phyloP scores from a whole-genome alignment of 345 rosid species.

The Acer saccharum region DNA sequence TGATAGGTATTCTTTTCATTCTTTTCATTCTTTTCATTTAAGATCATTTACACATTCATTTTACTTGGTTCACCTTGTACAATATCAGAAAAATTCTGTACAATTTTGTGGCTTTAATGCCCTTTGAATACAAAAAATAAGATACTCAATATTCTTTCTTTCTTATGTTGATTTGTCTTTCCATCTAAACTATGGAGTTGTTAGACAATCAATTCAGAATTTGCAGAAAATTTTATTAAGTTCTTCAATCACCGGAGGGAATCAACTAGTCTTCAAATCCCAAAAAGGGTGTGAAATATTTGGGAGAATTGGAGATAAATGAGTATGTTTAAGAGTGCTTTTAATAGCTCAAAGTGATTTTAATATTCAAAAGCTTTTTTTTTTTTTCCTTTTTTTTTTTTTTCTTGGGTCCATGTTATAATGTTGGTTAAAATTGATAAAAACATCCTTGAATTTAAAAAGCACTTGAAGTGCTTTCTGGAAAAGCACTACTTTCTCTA shows the following conservation, averaged over 20 bases:
- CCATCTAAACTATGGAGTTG: neutral
- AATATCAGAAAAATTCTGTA: constrained; percentile 20
- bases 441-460: too few relatives aligned
- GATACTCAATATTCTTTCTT: neutral
- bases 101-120: constrained; percentile 25
- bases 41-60: constrained; percentile 9
- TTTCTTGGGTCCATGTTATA: too few relatives aligned
- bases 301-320: neutral
- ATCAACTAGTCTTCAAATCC: neutral
- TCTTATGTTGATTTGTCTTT: neutral
- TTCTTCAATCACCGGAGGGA: neutral
- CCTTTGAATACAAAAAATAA: constrained; percentile 22
- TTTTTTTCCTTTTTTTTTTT: too few relatives aligned
- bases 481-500: neutral
- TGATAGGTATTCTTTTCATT: constrained; percentile 41
- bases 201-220: neutral
- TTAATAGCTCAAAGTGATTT: neutral
- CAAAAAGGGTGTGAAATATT: neutral
- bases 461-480: too few relatives aligned
- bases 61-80: constrained; percentile 17
- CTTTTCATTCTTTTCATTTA: constrained; percentile 28
- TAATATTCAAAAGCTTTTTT: neutral
- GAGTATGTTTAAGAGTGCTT: neutral
- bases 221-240: neutral
- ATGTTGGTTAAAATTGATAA: too few relatives aligned